These are phyloP conservation scores for Zoysia pacifica DNA, from an alignment of 176 grass and related monocot species.

Conservation along the genomic window DNA sequence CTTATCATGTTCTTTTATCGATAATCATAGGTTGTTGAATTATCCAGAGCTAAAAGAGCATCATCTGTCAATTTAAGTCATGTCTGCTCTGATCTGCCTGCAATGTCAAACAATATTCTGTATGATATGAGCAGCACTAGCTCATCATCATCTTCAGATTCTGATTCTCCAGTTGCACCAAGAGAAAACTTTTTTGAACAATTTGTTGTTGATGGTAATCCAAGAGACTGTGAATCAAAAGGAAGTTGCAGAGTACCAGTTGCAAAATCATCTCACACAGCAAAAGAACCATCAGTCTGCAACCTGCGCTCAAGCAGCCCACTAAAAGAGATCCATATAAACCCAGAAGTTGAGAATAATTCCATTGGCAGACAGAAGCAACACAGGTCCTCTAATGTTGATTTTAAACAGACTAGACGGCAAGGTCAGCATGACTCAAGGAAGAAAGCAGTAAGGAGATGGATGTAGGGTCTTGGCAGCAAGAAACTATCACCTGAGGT, in stretches of 20 bases:
- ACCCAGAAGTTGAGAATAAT: slow-evolving; percentile 39
- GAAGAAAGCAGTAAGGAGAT: slow-evolving; percentile 59
- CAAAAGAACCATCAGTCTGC: slow-evolving; percentile 1
- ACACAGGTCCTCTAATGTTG: slow-evolving; percentile 41
- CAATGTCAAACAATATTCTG: slow-evolving; percentile 84
- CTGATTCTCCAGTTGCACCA: slow-evolving; percentile 59
- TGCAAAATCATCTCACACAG: slow-evolving; percentile 9
- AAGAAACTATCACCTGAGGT: slow-evolving; percentile 35
- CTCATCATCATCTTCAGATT: slow-evolving; percentile 70
- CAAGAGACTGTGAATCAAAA: slow-evolving; percentile 9
- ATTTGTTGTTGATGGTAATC: slow-evolving; percentile 24
- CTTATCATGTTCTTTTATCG: slow-evolving; percentile 1
- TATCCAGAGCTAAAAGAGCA: slow-evolving; percentile 67
- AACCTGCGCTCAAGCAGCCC: slow-evolving; percentile 29
- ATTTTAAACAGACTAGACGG: slow-evolving; percentile 70
- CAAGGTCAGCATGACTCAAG: slow-evolving; percentile 46
- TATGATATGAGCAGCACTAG: slow-evolving; percentile 83
- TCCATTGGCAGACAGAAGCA: slow-evolving; percentile 49
- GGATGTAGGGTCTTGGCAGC: slow-evolving; percentile 46
- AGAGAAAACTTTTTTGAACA: slow-evolving; percentile 37
- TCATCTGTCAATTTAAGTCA: slow-evolving; percentile 48
- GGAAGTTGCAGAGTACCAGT: slow-evolving; percentile 24
- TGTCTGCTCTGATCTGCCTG: slow-evolving; percentile 43
- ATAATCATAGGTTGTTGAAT: slow-evolving; percentile 69
- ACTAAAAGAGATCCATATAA: slow-evolving; percentile 57